Conservation (phyloP, 2,329 filamentous ascomycete species). For the Paecilomyces formosus region DNA sequence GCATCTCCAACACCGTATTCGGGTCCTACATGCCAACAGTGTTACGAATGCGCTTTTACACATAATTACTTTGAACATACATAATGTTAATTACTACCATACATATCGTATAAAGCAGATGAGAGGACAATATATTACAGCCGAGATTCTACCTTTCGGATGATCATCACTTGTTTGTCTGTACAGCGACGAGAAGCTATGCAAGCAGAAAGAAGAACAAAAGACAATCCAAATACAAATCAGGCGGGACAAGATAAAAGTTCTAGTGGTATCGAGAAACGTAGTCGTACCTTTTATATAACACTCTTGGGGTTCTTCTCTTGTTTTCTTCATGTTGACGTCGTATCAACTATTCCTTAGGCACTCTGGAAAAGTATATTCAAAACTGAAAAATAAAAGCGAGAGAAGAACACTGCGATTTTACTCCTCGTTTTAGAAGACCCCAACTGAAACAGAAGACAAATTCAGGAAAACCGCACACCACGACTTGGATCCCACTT, state of each 20-base stretch:
- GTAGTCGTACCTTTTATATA: background rate
- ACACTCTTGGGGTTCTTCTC: background rate
- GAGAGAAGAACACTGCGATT: background rate
- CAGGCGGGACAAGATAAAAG: background rate
- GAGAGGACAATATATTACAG: background rate
- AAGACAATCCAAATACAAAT: background rate
- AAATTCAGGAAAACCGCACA: conserved; percentile 44
- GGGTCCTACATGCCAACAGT: no score
- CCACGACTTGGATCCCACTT: conserved; percentile 55
- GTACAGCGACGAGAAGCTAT: background rate
- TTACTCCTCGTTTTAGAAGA: background rate
- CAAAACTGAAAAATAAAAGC: background rate
- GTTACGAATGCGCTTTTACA: no score
- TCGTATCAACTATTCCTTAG: no score
- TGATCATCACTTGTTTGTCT: background rate
- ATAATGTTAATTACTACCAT: background rate
- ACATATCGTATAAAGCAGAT: background rate
- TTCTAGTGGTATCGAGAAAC: background rate
- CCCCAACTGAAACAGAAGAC: background rate
- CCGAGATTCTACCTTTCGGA: background rate
- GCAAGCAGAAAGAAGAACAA: background rate
- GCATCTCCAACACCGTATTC: no score
- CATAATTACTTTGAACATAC: no score
- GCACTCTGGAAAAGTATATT: background rate
- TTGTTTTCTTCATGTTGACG: background rate